Evolutionary conservation across 2,329 filamentous ascomycete species (phyloP), one percentile per base, ranked within the genome.

Genomic region (Trichoderma pleuroti): DNA sequence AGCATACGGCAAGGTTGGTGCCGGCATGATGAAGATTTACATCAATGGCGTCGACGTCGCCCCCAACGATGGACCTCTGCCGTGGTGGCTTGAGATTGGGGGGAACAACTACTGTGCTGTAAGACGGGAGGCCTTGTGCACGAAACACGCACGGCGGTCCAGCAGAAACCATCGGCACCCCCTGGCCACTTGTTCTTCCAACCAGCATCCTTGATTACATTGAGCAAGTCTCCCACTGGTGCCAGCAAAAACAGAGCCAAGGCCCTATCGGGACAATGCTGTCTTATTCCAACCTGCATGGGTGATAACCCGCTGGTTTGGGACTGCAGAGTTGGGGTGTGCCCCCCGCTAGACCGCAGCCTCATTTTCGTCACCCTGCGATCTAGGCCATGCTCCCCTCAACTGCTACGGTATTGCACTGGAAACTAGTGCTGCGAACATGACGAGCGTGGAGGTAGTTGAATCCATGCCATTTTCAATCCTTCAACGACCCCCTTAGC

Each of bases 361-460:
- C 42, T 34, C 39, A 28, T 30, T 24, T 24, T n/a, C 39, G 18
- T 42, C 24, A n/a, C 28, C 32, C 28, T 65, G 36, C 42, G 62
- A 54, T 66, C 46, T 56, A 66, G 49, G 63, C 63, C 63, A 34
- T 59, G 24, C 12, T 30, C 36, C n/a, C 63, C 63, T 60, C 65
- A 59, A 32, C 54, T 34, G 54, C 65, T 16, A 21, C 42, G 10
- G 39, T 49, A 54, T 28, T 34, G 21, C 24, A 36, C 24, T 39
- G 30, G 24, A 57, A 57, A 57, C 63, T 30, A 39, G 16, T 28
- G 46, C 42, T 24, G 30, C 46, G 46, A 52, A 21, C n/a, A 52
- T 57, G 32, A 28, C 24, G 34, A 39, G 21, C 2, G 28, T n/a
- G 16, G 6, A 30, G n/a, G 3, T 32, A 42, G 18, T 49, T 28